Conservation (phyloP, 208 protist genomes). For the Leishmania martiniquensis region DNA sequence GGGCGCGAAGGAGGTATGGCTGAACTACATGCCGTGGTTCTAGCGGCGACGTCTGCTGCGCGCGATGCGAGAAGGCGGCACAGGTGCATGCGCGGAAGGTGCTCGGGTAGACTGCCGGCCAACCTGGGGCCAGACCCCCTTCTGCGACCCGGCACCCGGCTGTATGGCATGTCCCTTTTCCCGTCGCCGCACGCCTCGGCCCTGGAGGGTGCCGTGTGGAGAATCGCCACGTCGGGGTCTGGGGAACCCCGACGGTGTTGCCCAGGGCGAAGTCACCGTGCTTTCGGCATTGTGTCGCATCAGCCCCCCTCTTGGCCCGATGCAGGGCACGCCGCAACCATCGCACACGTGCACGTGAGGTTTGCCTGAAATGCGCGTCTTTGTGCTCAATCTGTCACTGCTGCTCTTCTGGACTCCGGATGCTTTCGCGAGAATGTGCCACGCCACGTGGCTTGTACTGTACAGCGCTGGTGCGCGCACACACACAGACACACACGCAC, state of each 20-base stretch:
- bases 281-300: neutral
- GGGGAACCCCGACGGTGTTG: neutral
- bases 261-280: neutral
- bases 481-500: too few species aligned
- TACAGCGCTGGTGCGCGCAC: too few species aligned
- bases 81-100: too few species aligned
- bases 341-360: neutral
- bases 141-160: too few species aligned
- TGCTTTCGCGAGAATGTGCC: neutral
- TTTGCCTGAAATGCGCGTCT: neutral
- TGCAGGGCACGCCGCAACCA: neutral
- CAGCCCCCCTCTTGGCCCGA: neutral
- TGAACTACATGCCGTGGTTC: too few species aligned
- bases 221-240: neutral
- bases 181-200: neutral
- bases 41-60: too few species aligned
- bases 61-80: too few species aligned
- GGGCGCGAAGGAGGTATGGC: too few species aligned
- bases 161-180: neutral
- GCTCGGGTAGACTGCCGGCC: too few species aligned
- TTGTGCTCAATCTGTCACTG: neutral
- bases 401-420: neutral
- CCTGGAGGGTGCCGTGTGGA: neutral
- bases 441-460: too few species aligned
- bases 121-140: too few species aligned